Base-by-base conservation (phyloP, 176 grass and related monocot species). In the Rhipidocladum racemiflorum region DNA sequence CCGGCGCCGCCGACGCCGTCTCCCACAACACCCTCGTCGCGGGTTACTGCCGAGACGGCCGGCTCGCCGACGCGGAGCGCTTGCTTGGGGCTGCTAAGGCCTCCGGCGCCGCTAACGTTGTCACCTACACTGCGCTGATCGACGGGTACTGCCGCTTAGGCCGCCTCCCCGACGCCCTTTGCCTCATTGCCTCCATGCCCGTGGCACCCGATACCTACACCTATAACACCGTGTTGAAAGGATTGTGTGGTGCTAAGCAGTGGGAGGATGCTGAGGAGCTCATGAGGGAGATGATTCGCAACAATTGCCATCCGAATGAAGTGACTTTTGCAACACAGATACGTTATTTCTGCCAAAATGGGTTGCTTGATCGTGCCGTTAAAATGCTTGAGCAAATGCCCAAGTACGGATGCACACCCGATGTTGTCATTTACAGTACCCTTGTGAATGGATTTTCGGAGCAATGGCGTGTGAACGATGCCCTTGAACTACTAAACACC, bases 11-110 rank as follows among this genome's bases (percentile, higher is more conserved):
- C 3, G 88, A 89, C 36, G 55, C 83, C 45, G 71, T 89, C 77
- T 81, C 88, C 55, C 83, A 85, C 77, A 89, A 89, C 88, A 89
- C 83, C 72, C 83, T 89, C 54, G 71, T 89, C 45, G 77, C 70
- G 12, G 88, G 88, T 4, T 77, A 82, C 83, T 89, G 88, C n/a
- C 82, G 88, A 65, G 82, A 77, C 15, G 83, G 88, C 64, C 56
- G 72, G 5, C 83, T 89, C 21, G 54, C 63, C 1, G 77, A 85
- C n/a, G 83, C 78, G 35, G 77, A 85, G 83, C 83, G 83, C 65
- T 65, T 85, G 35, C 70, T 89, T 54, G 71, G 44, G 32, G 70
- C n/a, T 0, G 64, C 83, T 14, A 70, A 6, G 21, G 45, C 18
- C 7, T 75, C 42, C 5, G 82, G 87, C 20, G 12, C 83, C 15